These are phyloP conservation scores for Chytriomyces sp. DNA, from an alignment of 192 early-diverging fungal genomes.

Conservation along the genomic window DNA sequence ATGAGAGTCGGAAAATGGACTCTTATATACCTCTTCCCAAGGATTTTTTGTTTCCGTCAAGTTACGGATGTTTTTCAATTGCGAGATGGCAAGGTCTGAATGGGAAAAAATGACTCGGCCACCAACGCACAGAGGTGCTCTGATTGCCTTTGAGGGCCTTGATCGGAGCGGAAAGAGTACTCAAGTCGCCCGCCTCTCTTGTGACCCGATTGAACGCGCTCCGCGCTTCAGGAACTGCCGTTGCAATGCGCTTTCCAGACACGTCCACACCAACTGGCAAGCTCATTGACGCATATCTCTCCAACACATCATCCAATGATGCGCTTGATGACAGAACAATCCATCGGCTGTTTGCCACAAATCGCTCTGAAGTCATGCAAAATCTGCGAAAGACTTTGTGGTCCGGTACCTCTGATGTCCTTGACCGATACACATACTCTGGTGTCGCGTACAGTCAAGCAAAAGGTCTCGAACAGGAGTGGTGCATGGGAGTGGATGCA, in stretches of 20 bases:
- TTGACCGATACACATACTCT: constrained; percentile 95
- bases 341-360: constrained; percentile 94
- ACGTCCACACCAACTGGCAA: constrained; percentile 89
- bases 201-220: constrained; percentile 57
- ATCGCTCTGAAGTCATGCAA: constrained; percentile 74
- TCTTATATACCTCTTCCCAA: no score
- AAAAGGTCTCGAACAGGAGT: constrained; percentile 85
- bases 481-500: constrained; percentile 86
- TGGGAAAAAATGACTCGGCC: no score
- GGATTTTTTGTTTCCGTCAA: no score
- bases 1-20: no score
- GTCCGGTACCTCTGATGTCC: constrained; percentile 75
- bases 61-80: no score
- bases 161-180: constrained; percentile 94
- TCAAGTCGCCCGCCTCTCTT: constrained; percentile 71
- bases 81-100: no score
- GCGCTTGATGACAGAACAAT: constrained; percentile 78
- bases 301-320: constrained; percentile 49
- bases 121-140: no score
- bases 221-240: constrained; percentile 41
- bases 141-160: constrained; percentile 84
- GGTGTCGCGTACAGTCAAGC: constrained; percentile 89
- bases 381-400: constrained; percentile 53
- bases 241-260: constrained; percentile 79
- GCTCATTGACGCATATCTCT: constrained; percentile 85